A percentile compares a stretch with the other conserved stretches of the same genome.
Conservation (phyloP, 2,329 filamentous ascomycete genomes). For the Orbilia brochopaga region DNA sequence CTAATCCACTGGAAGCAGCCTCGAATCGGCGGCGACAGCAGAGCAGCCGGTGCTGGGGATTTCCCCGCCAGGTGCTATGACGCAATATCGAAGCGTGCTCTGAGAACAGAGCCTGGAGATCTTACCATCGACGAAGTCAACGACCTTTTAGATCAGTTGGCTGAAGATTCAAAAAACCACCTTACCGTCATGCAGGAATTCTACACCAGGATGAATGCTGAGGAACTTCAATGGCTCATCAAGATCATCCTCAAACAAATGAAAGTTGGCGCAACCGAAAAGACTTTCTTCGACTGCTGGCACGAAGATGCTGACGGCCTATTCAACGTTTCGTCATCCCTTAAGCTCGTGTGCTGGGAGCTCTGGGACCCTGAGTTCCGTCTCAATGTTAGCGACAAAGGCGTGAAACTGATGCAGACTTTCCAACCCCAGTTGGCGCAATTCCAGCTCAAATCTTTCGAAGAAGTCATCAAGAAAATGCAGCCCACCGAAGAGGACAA, state of each 20-base stretch:
- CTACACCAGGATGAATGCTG: conserved; percentile 88
- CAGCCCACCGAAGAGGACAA: conserved; percentile 71
- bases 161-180: conserved; percentile 73
- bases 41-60: conserved; percentile 72
- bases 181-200: conserved; percentile 80
- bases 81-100: conserved; percentile 80
- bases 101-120: conserved; percentile 73
- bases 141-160: conserved; percentile 77
- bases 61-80: conserved; percentile 88
- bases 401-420: conserved; percentile 85
- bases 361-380: conserved; percentile 74
- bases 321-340: conserved; percentile 88
- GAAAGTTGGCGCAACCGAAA: conserved; percentile 80
- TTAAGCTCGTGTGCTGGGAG: conserved; percentile 94
- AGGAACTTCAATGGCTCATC: conserved; percentile 93
- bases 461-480: conserved; percentile 73
- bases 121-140: conserved; percentile 93
- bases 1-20: conserved; percentile 92
- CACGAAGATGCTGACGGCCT: conserved; percentile 77
- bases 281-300: conserved; percentile 83
- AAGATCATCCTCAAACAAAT: conserved; percentile 86
- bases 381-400: conserved; percentile 73
- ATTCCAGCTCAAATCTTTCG: conserved; percentile 84
- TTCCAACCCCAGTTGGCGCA: conserved; percentile 95
- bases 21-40: conserved; percentile 61